Conservation (phyloP, 2,329 filamentous ascomycete species). For the Boeremia lycopersici region DNA sequence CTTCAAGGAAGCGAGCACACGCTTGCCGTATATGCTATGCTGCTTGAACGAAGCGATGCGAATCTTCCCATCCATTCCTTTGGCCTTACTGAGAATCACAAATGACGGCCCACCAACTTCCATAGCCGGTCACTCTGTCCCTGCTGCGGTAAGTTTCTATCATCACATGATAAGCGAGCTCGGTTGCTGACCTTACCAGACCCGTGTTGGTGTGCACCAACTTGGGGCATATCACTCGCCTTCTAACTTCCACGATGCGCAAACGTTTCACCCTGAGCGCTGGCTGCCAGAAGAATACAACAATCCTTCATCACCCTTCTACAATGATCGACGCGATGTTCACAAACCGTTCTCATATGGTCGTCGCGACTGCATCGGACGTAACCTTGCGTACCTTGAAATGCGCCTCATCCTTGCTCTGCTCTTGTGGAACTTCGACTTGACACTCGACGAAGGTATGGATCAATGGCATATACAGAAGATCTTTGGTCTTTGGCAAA, state of each 20-base stretch:
- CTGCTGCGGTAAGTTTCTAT: constrained; percentile 5
- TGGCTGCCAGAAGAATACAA: constrained; percentile 16
- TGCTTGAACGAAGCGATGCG: constrained; percentile 10
- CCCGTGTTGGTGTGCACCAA: constrained; percentile 21
- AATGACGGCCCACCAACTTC: constrained; percentile 2
- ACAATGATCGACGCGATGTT: constrained; percentile 32
- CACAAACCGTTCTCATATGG: constrained; percentile 26
- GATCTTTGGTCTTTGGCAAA: constrained; percentile 48
- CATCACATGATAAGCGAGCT: not conserved
- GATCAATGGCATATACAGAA: constrained; percentile 40
- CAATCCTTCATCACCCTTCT: constrained; percentile 20
- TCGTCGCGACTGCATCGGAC: constrained; percentile 25
- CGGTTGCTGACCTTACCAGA: not conserved
- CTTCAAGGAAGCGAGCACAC: constrained; percentile 4
- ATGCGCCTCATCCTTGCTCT: constrained; percentile 35
- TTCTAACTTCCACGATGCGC: constrained; percentile 18
- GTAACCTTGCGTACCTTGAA: constrained; percentile 19
- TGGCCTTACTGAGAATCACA: not conserved
- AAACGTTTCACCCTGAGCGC: constrained; percentile 20
- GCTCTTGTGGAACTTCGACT: constrained; percentile 48
- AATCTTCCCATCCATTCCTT: constrained; percentile 17
- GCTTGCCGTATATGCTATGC: constrained; percentile 14
- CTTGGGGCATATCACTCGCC: constrained; percentile 15
- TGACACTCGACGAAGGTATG: constrained; percentile 43
- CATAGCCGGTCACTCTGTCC: constrained; percentile 14